These are phyloP conservation scores for Verticillium albo-atrum DNA, from an alignment of 2,329 filamentous ascomycete species.

Conservation along the genomic window DNA sequence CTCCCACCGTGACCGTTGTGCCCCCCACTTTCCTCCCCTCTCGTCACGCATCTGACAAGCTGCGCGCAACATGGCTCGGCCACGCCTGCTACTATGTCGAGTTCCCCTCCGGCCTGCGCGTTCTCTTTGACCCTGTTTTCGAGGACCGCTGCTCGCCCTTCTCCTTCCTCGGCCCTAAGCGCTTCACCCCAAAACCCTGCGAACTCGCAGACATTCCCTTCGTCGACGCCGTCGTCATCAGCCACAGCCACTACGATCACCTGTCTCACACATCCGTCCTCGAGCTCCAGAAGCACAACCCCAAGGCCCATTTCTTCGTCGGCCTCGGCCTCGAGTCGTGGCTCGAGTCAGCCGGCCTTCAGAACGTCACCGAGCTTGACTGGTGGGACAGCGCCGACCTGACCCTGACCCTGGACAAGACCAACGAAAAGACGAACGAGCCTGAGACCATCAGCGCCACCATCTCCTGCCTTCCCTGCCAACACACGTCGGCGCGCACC, in stretches of 20 bases:
- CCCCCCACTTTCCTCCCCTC: constrained; percentile 62
- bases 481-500: constrained; percentile 71
- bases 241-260: constrained; percentile 92
- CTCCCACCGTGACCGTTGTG: constrained; percentile 61
- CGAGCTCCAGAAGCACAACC: constrained; percentile 66
- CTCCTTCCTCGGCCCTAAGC: constrained; percentile 64
- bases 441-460: constrained; percentile 59
- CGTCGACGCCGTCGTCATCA: constrained; percentile 75
- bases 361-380: constrained; percentile 82
- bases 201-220: constrained; percentile 71
- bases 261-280: constrained; percentile 72
- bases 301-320: constrained; percentile 82
- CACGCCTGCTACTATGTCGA: constrained; percentile 94
- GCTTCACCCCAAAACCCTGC: constrained; percentile 76
- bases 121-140: constrained; percentile 92
- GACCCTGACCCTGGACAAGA: constrained; percentile 44
- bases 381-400: constrained; percentile 89
- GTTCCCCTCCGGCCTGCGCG: constrained; percentile 78
- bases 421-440: constrained; percentile 15
- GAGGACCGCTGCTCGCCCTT: constrained; percentile 81
- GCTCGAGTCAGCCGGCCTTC: constrained; percentile 68
- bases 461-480: constrained; percentile 76
- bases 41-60: constrained; percentile 48
- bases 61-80: constrained; percentile 90
- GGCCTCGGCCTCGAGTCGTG: constrained; percentile 78